Conservation (phyloP, 2,329 filamentous ascomycete species). For the Paecilomyces sp. region DNA sequence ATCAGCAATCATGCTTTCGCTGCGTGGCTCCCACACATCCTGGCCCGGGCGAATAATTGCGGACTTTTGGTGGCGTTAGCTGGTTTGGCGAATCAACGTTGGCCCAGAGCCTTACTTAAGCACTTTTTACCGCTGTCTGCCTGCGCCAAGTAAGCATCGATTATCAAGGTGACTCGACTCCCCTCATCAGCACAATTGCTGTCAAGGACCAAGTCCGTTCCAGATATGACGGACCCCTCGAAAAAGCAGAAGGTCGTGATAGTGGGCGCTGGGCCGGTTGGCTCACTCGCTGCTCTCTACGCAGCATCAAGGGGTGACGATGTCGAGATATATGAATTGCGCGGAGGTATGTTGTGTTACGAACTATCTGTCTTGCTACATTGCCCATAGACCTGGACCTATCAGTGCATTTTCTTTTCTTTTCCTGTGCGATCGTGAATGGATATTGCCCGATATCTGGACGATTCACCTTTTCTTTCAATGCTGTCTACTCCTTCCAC, state of each 20-base stretch:
- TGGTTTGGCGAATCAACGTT: background rate
- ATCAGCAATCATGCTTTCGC: too few relatives aligned
- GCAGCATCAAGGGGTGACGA: constrained; percentile 80
- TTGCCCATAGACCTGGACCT: background rate
- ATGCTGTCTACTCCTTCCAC: background rate
- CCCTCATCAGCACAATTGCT: background rate
- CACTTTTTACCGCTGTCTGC: background rate
- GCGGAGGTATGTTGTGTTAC: constrained; percentile 61
- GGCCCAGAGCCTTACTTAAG: background rate
- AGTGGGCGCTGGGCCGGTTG: constrained; percentile 79
- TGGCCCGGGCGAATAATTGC: background rate
- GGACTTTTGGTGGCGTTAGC: background rate
- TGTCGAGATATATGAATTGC: constrained; percentile 90
- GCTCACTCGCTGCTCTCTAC: constrained; percentile 85
- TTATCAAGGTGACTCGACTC: background rate
- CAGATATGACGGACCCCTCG: constrained; percentile 3
- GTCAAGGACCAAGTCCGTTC: background rate
- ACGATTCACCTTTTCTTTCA: background rate
- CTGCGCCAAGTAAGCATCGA: background rate
- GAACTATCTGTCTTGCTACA: background rate
- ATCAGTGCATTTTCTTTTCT: background rate
- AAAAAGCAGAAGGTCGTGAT: constrained; percentile 52
- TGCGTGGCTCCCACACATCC: too few relatives aligned
- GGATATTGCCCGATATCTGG: background rate
- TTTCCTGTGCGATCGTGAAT: background rate